These are phyloP conservation scores for Botrytis aclada DNA, from an alignment of 2,329 filamentous ascomycete genomes.

Conservation along the genomic window DNA sequence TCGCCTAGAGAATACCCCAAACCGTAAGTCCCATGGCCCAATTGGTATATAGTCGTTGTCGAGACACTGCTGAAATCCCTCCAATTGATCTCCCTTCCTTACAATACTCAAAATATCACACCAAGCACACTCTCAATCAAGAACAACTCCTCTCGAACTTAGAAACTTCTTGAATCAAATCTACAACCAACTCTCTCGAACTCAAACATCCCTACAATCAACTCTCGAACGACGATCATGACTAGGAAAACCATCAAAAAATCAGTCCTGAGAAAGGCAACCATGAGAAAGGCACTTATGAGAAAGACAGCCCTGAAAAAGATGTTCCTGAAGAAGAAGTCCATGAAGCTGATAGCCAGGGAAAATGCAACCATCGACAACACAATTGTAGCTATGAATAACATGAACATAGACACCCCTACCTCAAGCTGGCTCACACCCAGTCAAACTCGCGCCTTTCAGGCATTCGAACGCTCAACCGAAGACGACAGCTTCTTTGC, in stretches of 20 bases:
- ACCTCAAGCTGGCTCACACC: background rate
- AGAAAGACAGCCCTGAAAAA: background rate
- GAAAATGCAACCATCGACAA: background rate
- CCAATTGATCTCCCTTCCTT: background rate
- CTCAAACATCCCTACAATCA: too few species aligned
- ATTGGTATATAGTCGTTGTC: background rate
- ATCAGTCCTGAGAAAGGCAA: background rate
- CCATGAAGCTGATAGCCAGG: accelerated
- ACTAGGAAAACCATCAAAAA: background rate
- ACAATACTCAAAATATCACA: background rate
- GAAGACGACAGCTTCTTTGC: background rate
- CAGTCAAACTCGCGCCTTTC: background rate
- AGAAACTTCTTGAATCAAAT: background rate
- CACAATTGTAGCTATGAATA: background rate
- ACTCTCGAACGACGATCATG: background rate
- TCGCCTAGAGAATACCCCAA: too few species aligned
- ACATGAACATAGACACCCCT: background rate
- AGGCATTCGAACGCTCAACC: background rate
- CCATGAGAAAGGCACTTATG: background rate
- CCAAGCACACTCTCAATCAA: background rate
- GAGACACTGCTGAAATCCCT: background rate
- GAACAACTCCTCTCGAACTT: background rate
- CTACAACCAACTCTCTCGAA: too few species aligned
- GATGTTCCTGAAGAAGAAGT: background rate
- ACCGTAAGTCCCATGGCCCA: background rate